Evolutionary conservation across 176 grass and related monocot species (phyloP).

Genomic region (Cenchrus fungigraminus): DNA sequence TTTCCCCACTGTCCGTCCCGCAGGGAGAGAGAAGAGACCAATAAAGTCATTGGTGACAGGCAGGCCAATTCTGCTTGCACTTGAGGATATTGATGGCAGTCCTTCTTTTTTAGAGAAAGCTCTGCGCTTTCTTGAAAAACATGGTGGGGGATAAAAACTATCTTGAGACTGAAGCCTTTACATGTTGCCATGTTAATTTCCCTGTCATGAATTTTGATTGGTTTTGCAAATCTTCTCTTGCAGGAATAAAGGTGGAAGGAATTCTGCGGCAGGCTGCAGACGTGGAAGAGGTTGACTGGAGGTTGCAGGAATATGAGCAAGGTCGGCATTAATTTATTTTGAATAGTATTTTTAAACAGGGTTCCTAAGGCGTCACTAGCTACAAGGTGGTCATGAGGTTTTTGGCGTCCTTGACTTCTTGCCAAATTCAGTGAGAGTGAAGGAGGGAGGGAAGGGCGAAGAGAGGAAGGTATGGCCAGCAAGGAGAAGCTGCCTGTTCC

Average conservation of each 20-base stretch:
- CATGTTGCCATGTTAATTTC: conserved; percentile 34
- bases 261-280: conserved; percentile 97
- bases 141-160: conserved; percentile 59
- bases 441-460: not conserved
- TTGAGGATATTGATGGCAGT: conserved; percentile 96
- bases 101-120: conserved; percentile 99
- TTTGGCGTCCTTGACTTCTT: not conserved
- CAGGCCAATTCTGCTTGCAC: conserved; percentile 96
- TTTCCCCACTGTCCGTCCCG: conserved; percentile 38
- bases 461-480: not conserved
- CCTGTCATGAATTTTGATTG: conserved; percentile 32
- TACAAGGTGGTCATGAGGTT: not conserved
- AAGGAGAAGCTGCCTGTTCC: not conserved
- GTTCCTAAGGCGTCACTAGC: not conserved
- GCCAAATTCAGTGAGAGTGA: not conserved
- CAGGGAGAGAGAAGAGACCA: conserved; percentile 95
- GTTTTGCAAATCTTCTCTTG: conserved; percentile 47
- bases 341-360: conserved; percentile 26
- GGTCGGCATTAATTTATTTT: conserved; percentile 60
- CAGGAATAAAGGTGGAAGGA: conserved; percentile 95
- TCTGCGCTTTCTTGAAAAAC: conserved; percentile 90
- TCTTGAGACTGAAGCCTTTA: conserved; percentile 25
- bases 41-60: conserved; percentile 96
- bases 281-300: conserved; percentile 94
- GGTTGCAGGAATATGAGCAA: conserved; percentile 96